A percentile compares a stretch with the other conserved stretches of the same genome.
These are phyloP conservation scores for Filobasidium floriforme DNA, from an alignment of 768 basidiomycete genomes.

Conservation along the genomic window DNA sequence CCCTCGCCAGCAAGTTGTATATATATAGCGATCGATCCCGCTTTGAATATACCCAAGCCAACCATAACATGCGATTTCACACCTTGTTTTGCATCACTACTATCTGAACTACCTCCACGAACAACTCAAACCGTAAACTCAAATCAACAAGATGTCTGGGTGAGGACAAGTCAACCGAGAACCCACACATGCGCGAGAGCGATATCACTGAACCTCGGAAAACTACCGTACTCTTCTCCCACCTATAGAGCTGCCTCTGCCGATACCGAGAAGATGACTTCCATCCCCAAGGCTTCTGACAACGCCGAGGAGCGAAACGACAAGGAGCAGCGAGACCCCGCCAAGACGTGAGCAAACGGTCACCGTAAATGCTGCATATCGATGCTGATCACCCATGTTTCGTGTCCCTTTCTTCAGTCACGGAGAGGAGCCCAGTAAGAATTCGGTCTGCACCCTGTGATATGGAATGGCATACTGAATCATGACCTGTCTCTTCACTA, in stretches of 20 bases:
- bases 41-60: no score
- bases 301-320: not conserved
- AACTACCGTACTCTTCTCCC: not conserved
- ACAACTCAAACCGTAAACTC: not conserved
- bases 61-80: no score
- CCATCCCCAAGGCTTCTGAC: slow-evolving; percentile 20
- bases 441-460: not conserved
- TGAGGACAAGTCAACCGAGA: no score
- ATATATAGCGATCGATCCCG: not conserved
- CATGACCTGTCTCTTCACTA: no score
- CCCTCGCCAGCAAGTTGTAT: not conserved
- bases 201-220: not conserved
- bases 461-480: not conserved
- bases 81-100: no score
- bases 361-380: not conserved
- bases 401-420: not conserved
- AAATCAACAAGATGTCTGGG: slow-evolving; percentile 1
- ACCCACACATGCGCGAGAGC: no score
- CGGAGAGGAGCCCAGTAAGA: slow-evolving; percentile 14
- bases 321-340: slow-evolving; percentile 11
- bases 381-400: not conserved
- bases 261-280: slow-evolving; percentile 14
- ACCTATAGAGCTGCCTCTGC: not conserved
- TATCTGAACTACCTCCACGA: not conserved
- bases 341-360: not conserved